Evolutionary conservation across 108 stramenopile species (phyloP).

Genomic region (Heterococcus sp.): DNA sequence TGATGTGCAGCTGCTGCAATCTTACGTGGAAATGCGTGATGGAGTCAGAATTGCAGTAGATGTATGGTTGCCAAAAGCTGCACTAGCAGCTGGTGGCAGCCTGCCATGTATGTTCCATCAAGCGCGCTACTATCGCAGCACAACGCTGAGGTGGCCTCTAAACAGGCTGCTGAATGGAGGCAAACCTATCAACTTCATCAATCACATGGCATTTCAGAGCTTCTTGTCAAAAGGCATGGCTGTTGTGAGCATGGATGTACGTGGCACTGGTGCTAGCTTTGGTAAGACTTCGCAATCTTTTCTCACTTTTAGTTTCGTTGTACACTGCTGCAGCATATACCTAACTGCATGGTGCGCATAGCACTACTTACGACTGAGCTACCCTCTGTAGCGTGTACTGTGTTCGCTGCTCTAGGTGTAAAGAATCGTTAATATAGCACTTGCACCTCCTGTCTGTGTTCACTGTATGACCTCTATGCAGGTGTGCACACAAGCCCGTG

Average conservation of each 20-base stretch:
- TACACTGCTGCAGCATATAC: no score
- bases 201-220: constrained; percentile 11
- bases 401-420: no score
- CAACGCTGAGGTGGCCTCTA: constrained; percentile 22
- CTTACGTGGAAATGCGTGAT: constrained; percentile 20
- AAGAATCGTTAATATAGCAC: no score
- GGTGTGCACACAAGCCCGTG: neutral
- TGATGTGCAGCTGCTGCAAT: constrained; percentile 11
- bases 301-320: no score
- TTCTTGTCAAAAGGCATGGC: constrained; percentile 18
- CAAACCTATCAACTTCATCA: constrained; percentile 17
- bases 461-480: no score
- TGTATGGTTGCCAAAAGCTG: constrained; percentile 31
- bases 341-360: no score
- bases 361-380: no score
- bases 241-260: constrained; percentile 31
- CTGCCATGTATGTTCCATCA: constrained; percentile 26
- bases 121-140: constrained; percentile 25
- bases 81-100: neutral
- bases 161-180: constrained; percentile 17
- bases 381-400: no score
- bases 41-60: constrained; percentile 35
- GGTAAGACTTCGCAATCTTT: no score
- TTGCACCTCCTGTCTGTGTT: no score
- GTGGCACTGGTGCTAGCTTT: constrained; percentile 37